Percentiles rank a stretch among this genome's conserved stretches.
phyloP scores from a whole-genome alignment of 371 early-diverging fungal species.

The Mortierella sp. region DNA sequence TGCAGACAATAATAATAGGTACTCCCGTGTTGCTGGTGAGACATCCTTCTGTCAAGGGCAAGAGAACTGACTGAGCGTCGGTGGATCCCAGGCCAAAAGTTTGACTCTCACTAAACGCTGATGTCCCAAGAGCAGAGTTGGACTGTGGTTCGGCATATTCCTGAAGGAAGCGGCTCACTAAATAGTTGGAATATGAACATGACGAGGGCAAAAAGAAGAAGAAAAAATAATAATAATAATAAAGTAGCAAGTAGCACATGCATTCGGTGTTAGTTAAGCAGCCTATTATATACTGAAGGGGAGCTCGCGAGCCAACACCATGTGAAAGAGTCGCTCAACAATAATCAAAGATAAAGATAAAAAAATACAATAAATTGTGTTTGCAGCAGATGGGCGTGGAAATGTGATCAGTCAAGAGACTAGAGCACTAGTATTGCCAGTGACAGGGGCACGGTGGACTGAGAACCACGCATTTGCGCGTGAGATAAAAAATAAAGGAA shows the following conservation, averaged over 20 bases:
- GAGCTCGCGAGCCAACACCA: slow-evolving; percentile 9
- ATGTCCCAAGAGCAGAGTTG: slow-evolving; percentile 26
- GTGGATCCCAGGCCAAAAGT: slow-evolving; percentile 30
- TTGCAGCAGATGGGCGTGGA: slow-evolving; percentile 8
- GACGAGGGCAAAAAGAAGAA: not conserved
- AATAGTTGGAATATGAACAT: not conserved
- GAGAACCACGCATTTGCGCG: not conserved
- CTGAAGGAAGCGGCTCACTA: slow-evolving; percentile 55
- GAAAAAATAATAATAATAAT: not conserved
- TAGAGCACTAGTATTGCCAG: slow-evolving; percentile 1
- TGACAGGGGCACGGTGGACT: not conserved
- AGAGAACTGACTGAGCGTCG: slow-evolving; percentile 64
- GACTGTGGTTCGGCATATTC: slow-evolving; percentile 58
- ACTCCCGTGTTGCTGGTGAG: slow-evolving; percentile 89
- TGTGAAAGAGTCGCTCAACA: slow-evolving; percentile 29
- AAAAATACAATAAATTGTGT: too few relatives aligned
- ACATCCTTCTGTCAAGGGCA: slow-evolving; percentile 87
- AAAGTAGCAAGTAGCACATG: slow-evolving; percentile 13
- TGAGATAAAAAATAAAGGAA: slow-evolving; percentile 12
- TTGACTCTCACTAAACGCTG: slow-evolving; percentile 34
- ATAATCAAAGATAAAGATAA: slow-evolving; percentile 5
- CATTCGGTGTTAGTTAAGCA: slow-evolving; percentile 4
- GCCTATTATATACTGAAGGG: too few relatives aligned
- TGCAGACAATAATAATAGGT: slow-evolving; percentile 90
- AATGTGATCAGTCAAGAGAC: slow-evolving; percentile 55